These are phyloP conservation scores for Golubevia sp. DNA, from an alignment of 1,284 basidiomycete genomes.

Conservation along the genomic window DNA sequence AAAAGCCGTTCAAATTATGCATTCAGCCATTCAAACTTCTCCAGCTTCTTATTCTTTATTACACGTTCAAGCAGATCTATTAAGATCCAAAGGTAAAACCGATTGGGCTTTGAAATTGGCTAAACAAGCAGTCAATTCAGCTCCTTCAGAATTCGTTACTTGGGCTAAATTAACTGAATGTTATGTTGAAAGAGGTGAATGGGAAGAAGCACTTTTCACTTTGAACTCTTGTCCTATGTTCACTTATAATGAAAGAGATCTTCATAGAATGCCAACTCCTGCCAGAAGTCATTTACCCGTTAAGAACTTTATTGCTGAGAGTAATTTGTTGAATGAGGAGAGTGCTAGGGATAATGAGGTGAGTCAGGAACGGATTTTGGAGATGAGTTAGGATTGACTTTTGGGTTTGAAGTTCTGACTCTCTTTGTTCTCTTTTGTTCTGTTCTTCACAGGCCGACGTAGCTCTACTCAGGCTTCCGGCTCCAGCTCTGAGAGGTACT, in stretches of 20 bases:
- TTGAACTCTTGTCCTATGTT: conserved; percentile 62
- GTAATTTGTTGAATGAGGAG: conserved; percentile 49
- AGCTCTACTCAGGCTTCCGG: conserved; percentile 51
- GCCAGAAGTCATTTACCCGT: conserved; percentile 51
- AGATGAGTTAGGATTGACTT: too few relatives aligned
- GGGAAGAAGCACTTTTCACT: conserved; percentile 54
- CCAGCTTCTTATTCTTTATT: conserved; percentile 39
- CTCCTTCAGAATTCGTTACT: conserved; percentile 56
- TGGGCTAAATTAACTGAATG: conserved; percentile 60
- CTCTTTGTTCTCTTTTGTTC: not conserved
- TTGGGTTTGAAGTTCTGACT: too few relatives aligned
- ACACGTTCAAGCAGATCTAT: conserved; percentile 55
- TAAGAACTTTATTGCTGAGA: conserved; percentile 48
- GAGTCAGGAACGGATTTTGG: not conserved
- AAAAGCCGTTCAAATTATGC: conserved; percentile 60
- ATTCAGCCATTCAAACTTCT: conserved; percentile 31
- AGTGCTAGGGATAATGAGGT: conserved; percentile 38
- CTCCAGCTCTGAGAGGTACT: conserved; percentile 55
- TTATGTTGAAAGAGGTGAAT: conserved; percentile 51
- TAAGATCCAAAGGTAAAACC: conserved; percentile 46
- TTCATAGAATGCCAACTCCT: conserved; percentile 56
- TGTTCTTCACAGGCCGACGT: conserved; percentile 30
- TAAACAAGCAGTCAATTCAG: conserved; percentile 57
- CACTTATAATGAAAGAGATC: conserved; percentile 59
- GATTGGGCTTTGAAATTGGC: conserved; percentile 57